A percentile compares a stretch with the other conserved stretches of the same genome.
phyloP scores from a whole-genome alignment of 2,329 filamentous ascomycete genomes.

The Hymenoscyphus infarciens region DNA sequence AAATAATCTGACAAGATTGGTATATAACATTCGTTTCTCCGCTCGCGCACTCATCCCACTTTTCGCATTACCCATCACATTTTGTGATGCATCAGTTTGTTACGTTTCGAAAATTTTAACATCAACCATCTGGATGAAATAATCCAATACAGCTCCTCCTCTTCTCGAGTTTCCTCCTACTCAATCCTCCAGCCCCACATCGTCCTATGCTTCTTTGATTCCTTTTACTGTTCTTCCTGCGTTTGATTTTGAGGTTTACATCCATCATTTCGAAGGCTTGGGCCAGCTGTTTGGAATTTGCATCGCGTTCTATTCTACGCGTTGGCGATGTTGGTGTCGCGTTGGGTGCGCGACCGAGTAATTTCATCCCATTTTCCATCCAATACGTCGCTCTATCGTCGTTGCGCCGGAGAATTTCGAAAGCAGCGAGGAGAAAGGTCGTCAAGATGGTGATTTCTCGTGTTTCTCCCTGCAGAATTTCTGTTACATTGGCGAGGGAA shows the following conservation, averaged over 20 bases:
- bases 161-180: neutral
- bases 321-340: neutral
- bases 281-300: neutral
- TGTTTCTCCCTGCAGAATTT: neutral
- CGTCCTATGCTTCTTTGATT: slow-evolving; percentile 1
- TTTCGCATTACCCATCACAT: neutral
- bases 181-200: slow-evolving; percentile 5
- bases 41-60: neutral
- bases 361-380: slow-evolving; percentile 10
- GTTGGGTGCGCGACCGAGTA: slow-evolving; percentile 12
- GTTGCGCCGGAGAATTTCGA: slow-evolving; percentile 11
- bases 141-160: neutral
- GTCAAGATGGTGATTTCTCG: slow-evolving; percentile 17
- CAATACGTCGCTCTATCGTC: slow-evolving; percentile 12
- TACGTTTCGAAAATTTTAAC: neutral
- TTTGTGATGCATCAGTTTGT: neutral
- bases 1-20: neutral
- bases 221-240: slow-evolving; percentile 6
- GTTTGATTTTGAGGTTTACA: slow-evolving; percentile 12
- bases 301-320: neutral
- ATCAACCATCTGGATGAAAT: neutral
- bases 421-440: slow-evolving; percentile 15
- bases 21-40: neutral
- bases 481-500: neutral
- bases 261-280: slow-evolving; percentile 1